phyloP scores from a whole-genome alignment of 257 asterid species.

The Penstemon barbatus region DNA sequence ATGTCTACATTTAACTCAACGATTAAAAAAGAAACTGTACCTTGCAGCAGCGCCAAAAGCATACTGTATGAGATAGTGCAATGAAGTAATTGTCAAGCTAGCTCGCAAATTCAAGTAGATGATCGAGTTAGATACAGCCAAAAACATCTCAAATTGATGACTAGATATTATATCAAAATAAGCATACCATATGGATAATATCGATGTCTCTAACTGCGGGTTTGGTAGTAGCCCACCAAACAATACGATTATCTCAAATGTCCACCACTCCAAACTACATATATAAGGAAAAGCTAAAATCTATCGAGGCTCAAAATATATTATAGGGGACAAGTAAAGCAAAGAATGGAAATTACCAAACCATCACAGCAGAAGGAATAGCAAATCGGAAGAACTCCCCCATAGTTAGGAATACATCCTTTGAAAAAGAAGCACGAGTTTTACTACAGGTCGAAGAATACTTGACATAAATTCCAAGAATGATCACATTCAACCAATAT shows the following conservation, averaged over 20 bases:
- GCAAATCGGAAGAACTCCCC: conserved; percentile 45
- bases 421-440: conserved; percentile 41
- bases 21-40: conserved; percentile 30
- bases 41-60: conserved; percentile 82
- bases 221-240: conserved; percentile 44
- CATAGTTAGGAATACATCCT: conserved; percentile 31
- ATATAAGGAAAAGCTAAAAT: not conserved
- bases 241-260: conserved; percentile 42
- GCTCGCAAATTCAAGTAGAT: conserved; percentile 26
- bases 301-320: not conserved
- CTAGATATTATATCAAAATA: not conserved
- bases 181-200: conserved; percentile 45
- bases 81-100: conserved; percentile 55
- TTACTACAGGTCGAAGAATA: conserved; percentile 36
- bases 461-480: conserved; percentile 37
- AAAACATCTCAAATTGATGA: not conserved
- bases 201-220: conserved; percentile 48
- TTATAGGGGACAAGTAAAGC: not conserved
- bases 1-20: conserved; percentile 5
- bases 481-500: conserved; percentile 39
- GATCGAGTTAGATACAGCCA: not conserved
- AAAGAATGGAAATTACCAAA: conserved; percentile 35
- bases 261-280: conserved; percentile 63
- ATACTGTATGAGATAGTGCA: conserved; percentile 61
- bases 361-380: conserved; percentile 47